Evolutionary conservation across 495 filamentous ascomycete species (phyloP).

Genomic region (Penicillium macrosclerotiorum): DNA sequence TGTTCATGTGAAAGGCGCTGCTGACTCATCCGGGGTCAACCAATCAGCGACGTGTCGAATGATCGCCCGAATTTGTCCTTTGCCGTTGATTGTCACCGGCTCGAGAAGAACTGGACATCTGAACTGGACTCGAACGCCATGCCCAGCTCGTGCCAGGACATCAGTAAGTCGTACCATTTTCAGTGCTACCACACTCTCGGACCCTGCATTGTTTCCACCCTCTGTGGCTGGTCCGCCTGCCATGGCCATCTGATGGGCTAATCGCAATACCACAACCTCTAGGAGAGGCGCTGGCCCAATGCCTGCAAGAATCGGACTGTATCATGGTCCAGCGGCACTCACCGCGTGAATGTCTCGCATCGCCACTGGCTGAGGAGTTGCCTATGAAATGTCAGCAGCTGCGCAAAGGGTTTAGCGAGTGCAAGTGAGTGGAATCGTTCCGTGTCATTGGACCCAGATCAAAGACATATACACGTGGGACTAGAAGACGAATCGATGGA

Average conservation of each 20-base stretch:
- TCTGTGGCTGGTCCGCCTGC: constrained; percentile 3
- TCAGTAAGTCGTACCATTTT: constrained; percentile 60
- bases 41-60: constrained; percentile 20
- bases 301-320: constrained; percentile 93
- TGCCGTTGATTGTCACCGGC: no score
- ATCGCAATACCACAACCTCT: constrained; percentile 11
- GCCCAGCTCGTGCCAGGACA: constrained; percentile 95
- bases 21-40: constrained; percentile 41
- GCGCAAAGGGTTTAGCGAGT: constrained; percentile 87
- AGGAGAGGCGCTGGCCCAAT: constrained; percentile 86
- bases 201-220: constrained; percentile 5
- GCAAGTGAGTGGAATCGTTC: constrained; percentile 57
- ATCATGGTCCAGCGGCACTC: constrained; percentile 86
- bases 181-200: neutral
- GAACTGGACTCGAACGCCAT: constrained; percentile 50
- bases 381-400: constrained; percentile 90
- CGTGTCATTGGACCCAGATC: neutral
- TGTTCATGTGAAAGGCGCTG: constrained; percentile 33
- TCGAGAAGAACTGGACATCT: constrained; percentile 8
- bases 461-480: neutral
- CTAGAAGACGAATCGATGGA: neutral
- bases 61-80: constrained; percentile 24
- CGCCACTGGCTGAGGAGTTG: constrained; percentile 71
- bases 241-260: constrained; percentile 7
- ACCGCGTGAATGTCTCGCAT: constrained; percentile 81